Conservation (phyloP, 1,284 basidiomycete genomes). For the Trichosporon ovoides region DNA sequence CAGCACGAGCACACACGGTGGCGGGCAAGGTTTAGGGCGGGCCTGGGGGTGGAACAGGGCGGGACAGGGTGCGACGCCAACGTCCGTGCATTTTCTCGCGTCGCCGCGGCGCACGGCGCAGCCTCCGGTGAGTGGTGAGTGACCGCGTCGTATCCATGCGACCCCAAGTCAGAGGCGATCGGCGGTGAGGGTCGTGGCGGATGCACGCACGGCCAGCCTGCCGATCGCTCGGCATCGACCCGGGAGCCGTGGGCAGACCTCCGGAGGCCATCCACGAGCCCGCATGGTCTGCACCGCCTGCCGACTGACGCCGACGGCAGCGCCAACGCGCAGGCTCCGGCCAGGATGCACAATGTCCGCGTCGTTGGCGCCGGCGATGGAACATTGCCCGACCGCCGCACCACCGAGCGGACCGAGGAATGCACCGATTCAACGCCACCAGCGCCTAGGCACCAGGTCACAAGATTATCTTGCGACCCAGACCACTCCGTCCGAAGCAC, state of each 20-base stretch:
- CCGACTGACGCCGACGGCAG: too few relatives aligned
- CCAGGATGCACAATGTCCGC: not conserved
- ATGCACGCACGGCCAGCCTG: too few relatives aligned
- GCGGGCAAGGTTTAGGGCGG: not conserved
- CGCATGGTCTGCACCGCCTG: too few relatives aligned
- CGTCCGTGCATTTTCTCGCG: too few relatives aligned
- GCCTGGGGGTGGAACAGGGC: not conserved
- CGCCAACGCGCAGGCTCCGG: too few relatives aligned
- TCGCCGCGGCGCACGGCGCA: too few relatives aligned
- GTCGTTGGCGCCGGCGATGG: not conserved
- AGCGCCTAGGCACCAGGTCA: constrained; percentile 2
- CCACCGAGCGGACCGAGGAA: constrained; percentile 1
- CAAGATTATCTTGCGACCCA: not conserved
- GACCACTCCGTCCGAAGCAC: not conserved
- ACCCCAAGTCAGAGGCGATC: too few relatives aligned
- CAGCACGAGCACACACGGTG: not conserved
- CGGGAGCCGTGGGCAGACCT: too few relatives aligned
- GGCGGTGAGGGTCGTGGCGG: too few relatives aligned
- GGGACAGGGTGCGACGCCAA: not conserved
- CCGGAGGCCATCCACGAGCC: not conserved
- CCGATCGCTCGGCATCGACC: too few relatives aligned
- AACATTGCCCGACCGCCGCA: constrained; percentile 3
- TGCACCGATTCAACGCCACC: constrained; percentile 1
- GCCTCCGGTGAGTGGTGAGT: too few relatives aligned
- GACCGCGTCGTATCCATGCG: too few relatives aligned